Percentiles rank a stretch among this genome's conserved stretches.
Conservation (phyloP, 345 rosid genomes). For the Camelina neglecta region DNA sequence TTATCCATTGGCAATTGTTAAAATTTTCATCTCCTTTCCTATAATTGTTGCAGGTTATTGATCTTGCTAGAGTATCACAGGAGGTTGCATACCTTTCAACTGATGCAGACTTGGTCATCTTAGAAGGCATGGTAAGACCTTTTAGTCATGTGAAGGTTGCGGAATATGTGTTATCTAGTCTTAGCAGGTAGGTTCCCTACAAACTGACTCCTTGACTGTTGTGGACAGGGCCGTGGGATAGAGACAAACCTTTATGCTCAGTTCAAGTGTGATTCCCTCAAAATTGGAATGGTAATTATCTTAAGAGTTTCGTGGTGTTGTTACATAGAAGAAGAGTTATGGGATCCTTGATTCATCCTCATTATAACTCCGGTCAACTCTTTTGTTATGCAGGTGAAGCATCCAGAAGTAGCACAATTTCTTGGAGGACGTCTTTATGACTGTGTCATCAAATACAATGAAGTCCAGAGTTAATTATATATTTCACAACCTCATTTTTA, state of each 20-base stretch:
- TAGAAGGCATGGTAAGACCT: conserved; percentile 96
- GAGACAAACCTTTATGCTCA: conserved; percentile 98
- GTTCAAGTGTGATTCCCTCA: conserved; percentile 95
- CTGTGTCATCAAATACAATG: conserved; percentile 93
- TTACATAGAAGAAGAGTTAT: background rate
- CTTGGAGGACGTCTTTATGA: conserved; percentile 98
- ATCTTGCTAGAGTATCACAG: conserved; percentile 86
- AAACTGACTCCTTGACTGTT: conserved; percentile 34
- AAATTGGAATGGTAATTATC: conserved; percentile 88
- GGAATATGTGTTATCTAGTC: conserved; percentile 16
- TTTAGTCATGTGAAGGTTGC: background rate
- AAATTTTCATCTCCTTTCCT: background rate
- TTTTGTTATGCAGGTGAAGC: conserved; percentile 74
- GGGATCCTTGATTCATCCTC: background rate
- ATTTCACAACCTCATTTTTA: conserved; percentile 15
- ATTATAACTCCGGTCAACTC: background rate
- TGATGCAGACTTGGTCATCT: conserved; percentile 89
- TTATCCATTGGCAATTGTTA: background rate
- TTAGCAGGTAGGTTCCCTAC: background rate
- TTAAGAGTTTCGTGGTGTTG: background rate
- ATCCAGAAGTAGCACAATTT: conserved; percentile 96
- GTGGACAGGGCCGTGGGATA: conserved; percentile 92
- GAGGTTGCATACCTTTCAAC: conserved; percentile 82
- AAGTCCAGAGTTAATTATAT: conserved; percentile 49
- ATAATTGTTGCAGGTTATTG: conserved; percentile 74